Conservation (phyloP, 2,329 filamentous ascomycete genomes). For the Fusarium nanum region DNA sequence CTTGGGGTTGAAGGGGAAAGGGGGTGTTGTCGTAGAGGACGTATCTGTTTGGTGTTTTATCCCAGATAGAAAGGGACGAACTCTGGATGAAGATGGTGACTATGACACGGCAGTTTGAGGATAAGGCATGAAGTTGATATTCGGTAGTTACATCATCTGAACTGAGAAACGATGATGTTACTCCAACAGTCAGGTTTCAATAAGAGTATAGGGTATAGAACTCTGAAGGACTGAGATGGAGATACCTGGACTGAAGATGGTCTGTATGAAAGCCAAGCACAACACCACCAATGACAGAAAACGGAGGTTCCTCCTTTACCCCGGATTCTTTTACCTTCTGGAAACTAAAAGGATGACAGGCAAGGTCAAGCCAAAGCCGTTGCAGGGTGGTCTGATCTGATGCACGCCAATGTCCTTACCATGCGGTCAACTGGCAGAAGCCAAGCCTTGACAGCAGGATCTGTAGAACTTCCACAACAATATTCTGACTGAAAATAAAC, state of each 20-base stretch:
- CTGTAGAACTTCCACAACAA: background rate
- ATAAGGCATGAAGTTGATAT: background rate
- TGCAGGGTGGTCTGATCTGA: slow-evolving; percentile 28
- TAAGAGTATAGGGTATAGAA: background rate
- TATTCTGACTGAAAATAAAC: background rate
- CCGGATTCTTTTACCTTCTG: slow-evolving; percentile 16
- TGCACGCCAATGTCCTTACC: slow-evolving; percentile 20
- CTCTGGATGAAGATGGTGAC: background rate
- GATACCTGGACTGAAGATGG: background rate
- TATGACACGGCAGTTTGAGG: background rate
- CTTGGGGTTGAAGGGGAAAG: slow-evolving; percentile 27
- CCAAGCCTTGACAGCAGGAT: slow-evolving; percentile 16
- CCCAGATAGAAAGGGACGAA: background rate
- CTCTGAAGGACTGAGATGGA: background rate
- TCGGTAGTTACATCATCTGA: background rate
- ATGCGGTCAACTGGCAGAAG: slow-evolving; percentile 5
- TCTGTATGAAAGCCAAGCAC: background rate
- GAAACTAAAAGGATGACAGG: slow-evolving; percentile 4
- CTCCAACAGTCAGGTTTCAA: background rate
- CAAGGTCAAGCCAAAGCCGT: slow-evolving; percentile 13
- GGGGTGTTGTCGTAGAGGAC: slow-evolving; percentile 29
- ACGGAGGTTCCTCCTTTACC: slow-evolving; percentile 6
- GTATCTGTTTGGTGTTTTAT: background rate
- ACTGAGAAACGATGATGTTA: background rate
- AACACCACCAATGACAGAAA: slow-evolving; percentile 1